Evolutionary conservation across 495 filamentous ascomycete genomes (phyloP).

Genomic region (Talaromyces proteolyticus): DNA sequence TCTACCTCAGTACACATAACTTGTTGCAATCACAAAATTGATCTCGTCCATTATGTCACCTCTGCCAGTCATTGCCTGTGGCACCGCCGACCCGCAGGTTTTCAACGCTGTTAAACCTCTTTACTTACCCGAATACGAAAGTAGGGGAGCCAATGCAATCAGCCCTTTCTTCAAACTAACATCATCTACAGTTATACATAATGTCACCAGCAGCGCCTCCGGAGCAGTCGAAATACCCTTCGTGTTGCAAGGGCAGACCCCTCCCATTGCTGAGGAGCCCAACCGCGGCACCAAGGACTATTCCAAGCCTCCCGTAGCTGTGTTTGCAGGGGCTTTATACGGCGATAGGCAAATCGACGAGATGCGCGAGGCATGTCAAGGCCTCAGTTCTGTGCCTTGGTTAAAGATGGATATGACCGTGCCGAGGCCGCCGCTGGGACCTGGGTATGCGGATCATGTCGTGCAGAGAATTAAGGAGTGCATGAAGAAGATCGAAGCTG

Average conservation of each 20-base stretch:
- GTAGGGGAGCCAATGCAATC: constrained; percentile 7
- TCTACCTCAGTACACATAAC: not conserved
- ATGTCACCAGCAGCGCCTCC: constrained; percentile 13
- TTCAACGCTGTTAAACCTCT: constrained; percentile 18
- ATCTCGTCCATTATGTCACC: constrained; percentile 12
- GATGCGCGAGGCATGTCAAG: constrained; percentile 17
- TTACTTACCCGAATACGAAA: constrained; percentile 26
- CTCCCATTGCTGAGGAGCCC: constrained; percentile 8
- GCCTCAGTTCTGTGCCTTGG: constrained; percentile 21
- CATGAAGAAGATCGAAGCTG: constrained; percentile 15
- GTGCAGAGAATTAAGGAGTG: constrained; percentile 19
- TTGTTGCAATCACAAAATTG: not conserved
- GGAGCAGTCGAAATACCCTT: constrained; percentile 17
- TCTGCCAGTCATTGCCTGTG: constrained; percentile 22
- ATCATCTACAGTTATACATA: constrained; percentile 19
- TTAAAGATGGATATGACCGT: constrained; percentile 22
- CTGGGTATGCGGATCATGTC: constrained; percentile 22
- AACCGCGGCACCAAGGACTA: constrained; percentile 24
- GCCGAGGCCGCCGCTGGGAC: constrained; percentile 18
- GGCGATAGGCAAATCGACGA: constrained; percentile 16
- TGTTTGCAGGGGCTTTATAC: constrained; percentile 24
- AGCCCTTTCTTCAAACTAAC: constrained; percentile 4
- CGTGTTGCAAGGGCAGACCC: constrained; percentile 15
- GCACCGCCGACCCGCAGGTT: constrained; percentile 15
- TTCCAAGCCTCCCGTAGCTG: constrained; percentile 17